phyloP scores from a whole-genome alignment of 2,329 filamentous ascomycete genomes.

The Akanthomyces uredinophilus region DNA sequence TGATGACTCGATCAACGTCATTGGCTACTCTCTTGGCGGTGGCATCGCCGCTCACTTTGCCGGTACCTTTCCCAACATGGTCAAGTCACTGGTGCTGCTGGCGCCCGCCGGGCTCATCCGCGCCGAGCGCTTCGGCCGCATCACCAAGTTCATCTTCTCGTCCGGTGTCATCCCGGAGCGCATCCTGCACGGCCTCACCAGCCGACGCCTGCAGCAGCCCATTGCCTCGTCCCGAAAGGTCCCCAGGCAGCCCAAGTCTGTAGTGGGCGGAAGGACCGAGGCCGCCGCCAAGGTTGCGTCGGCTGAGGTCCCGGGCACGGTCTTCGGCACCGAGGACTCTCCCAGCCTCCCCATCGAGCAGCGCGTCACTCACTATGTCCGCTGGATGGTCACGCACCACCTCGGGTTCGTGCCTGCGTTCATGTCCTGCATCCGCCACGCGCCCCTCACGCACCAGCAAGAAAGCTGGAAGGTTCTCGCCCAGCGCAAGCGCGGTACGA shows the following conservation, averaged over 20 bases:
- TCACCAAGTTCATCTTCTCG: conserved; percentile 48
- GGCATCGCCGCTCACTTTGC: conserved; percentile 72
- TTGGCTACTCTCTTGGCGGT: conserved; percentile 80
- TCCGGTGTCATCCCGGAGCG: conserved; percentile 49
- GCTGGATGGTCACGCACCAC: conserved; percentile 55
- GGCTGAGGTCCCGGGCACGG: conserved; percentile 23
- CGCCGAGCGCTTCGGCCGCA: conserved; percentile 44
- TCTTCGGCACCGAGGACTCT: conserved; percentile 7
- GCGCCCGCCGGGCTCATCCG: conserved; percentile 73
- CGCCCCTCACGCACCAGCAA: conserved; percentile 49
- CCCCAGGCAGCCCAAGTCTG: conserved; percentile 13
- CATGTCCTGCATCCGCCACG: conserved; percentile 51
- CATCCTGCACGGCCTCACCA: conserved; percentile 44
- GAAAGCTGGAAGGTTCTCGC: conserved; percentile 45
- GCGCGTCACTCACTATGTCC: conserved; percentile 45
- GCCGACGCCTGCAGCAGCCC: conserved; percentile 43
- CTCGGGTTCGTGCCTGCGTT: conserved; percentile 55
- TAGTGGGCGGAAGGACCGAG: conserved; percentile 35
- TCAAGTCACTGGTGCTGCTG: conserved; percentile 67
- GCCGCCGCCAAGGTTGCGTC: conserved; percentile 32
- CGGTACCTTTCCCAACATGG: conserved; percentile 63
- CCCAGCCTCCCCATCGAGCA: conserved; percentile 37
- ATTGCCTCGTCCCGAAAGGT: conserved; percentile 38
- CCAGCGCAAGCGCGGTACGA: conserved; percentile 36
- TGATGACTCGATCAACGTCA: conserved; percentile 52